Conservation (phyloP, 371 early-diverging fungal genomes). For the Mucor sp. region DNA sequence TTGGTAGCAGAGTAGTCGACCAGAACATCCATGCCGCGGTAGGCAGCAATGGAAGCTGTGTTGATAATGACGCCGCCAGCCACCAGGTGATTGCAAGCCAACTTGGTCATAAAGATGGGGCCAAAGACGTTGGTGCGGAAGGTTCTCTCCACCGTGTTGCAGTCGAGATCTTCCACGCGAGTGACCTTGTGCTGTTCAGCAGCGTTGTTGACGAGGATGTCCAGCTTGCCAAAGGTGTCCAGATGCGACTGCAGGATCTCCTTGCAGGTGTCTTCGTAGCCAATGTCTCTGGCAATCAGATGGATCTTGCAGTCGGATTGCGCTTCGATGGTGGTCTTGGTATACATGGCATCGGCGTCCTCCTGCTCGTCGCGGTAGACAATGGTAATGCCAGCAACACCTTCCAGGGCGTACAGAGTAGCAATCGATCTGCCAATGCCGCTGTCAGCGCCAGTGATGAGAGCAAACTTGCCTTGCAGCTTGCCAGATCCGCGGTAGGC, state of each 20-base stretch:
- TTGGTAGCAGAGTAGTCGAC: conserved; percentile 63
- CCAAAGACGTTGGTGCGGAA: conserved; percentile 59
- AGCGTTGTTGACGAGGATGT: conserved; percentile 68
- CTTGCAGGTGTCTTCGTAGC: conserved; percentile 46
- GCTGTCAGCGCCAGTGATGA: conserved; percentile 54
- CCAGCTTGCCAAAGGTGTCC: conserved; percentile 52
- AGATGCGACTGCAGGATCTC: conserved; percentile 48
- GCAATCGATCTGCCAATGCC: conserved; percentile 55
- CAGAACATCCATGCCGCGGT: conserved; percentile 56
- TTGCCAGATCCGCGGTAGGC: conserved; percentile 47
- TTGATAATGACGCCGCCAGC: conserved; percentile 57
- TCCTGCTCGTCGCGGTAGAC: conserved; percentile 54
- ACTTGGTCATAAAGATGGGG: conserved; percentile 61
- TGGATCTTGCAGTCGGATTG: conserved; percentile 46
- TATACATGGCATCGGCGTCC: conserved; percentile 51
- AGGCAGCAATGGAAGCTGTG: conserved; percentile 65
- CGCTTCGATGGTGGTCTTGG: conserved; percentile 47
- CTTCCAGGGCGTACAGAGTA: conserved; percentile 51
- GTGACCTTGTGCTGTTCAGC: conserved; percentile 57
- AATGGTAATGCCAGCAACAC: conserved; percentile 50
- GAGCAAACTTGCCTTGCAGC: conserved; percentile 43
- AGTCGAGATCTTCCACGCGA: conserved; percentile 40
- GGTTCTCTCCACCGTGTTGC: conserved; percentile 44
- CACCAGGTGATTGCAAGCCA: conserved; percentile 49
- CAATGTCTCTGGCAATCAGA: conserved; percentile 52